These are phyloP conservation scores for Asparagopsis taxiformis DNA, from an alignment of 31 red algal genomes.

Conservation along the genomic window DNA sequence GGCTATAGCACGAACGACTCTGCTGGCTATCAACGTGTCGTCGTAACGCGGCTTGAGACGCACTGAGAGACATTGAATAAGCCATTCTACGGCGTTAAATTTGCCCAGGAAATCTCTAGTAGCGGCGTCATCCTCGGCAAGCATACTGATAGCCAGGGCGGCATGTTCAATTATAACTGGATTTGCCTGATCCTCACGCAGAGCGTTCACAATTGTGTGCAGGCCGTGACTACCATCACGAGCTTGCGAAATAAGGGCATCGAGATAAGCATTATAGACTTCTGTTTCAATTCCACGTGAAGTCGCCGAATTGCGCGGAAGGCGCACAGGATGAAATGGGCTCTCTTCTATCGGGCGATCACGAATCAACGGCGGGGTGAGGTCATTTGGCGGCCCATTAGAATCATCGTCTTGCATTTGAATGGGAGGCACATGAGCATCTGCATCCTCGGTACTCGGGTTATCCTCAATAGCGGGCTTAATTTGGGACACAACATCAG, in stretches of 20 bases:
- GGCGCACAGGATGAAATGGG: conserved; percentile 8
- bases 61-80: conserved; percentile 60
- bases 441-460: too few species aligned
- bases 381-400: too few species aligned
- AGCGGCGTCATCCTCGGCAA: conserved; percentile 49
- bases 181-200: conserved; percentile 55
- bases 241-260: conserved; percentile 35
- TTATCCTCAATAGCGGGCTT: too few species aligned
- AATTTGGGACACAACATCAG: too few species aligned
- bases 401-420: too few species aligned
- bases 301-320: not conserved
- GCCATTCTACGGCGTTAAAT: conserved; percentile 42
- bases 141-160: conserved; percentile 43
- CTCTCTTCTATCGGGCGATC: conserved; percentile 13
- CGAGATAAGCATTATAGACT: conserved; percentile 53
- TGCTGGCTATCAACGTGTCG: conserved; percentile 23
- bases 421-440: too few species aligned
- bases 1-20: conserved; percentile 24
- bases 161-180: conserved; percentile 62
- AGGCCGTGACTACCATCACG: conserved; percentile 34
- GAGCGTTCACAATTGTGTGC: conserved; percentile 39
- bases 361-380: not conserved
- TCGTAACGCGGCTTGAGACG: conserved; percentile 32
- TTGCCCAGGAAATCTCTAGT: conserved; percentile 56
- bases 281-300: conserved; percentile 7